Conservation (phyloP, 2,329 filamentous ascomycete species). For the Trichoderma arundinaceum region DNA sequence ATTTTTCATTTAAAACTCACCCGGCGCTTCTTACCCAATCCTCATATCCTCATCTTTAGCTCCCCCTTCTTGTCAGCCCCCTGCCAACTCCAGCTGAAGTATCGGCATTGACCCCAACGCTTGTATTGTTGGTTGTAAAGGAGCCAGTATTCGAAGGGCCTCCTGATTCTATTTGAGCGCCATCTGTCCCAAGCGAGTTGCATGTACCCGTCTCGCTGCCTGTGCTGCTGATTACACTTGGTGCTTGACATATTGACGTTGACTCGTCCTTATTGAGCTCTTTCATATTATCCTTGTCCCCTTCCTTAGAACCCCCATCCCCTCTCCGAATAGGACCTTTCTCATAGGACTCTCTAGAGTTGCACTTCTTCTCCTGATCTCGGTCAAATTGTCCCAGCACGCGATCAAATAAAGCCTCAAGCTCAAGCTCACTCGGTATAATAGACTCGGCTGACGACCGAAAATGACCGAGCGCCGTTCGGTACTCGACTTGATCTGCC, state of each 20-base stretch:
- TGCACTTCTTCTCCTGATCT: background rate
- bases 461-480: constrained; percentile 33
- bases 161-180: background rate
- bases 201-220: constrained; percentile 16
- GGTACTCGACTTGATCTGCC: constrained; percentile 39
- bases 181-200: background rate
- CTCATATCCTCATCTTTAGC: too few relatives aligned
- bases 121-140: too few relatives aligned
- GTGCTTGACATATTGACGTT: background rate
- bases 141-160: background rate
- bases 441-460: constrained; percentile 26
- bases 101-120: too few relatives aligned
- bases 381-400: background rate
- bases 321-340: too few relatives aligned
- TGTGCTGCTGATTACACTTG: constrained; percentile 13
- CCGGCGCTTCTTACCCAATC: too few relatives aligned
- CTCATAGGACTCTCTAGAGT: too few relatives aligned
- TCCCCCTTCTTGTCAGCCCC: too few relatives aligned
- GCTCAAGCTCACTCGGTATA: constrained; percentile 21
- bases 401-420: constrained; percentile 23
- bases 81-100: too few relatives aligned
- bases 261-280: background rate
- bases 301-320: too few relatives aligned
- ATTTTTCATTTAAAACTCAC: too few relatives aligned
- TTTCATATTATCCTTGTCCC: background rate